Conservation (phyloP, 2,329 filamentous ascomycete genomes). For the Raffaelea deltoideospora region DNA sequence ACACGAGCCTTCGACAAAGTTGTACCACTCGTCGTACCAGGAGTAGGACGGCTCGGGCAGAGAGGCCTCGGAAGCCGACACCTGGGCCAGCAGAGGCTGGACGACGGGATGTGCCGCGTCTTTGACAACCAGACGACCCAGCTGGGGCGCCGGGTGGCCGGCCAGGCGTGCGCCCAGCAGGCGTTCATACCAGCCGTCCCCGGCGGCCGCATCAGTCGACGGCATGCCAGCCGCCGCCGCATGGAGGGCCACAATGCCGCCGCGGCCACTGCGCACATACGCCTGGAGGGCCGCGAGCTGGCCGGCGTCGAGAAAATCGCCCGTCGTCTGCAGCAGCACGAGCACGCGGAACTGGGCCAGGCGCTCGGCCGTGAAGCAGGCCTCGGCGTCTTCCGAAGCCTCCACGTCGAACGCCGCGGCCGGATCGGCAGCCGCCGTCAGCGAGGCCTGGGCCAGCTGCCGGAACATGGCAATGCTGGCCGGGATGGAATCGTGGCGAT, state of each 20-base stretch:
- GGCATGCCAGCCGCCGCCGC: slow-evolving; percentile 20
- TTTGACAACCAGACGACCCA: slow-evolving; percentile 16
- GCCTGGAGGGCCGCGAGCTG: slow-evolving; percentile 19
- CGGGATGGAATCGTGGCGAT: slow-evolving; percentile 23
- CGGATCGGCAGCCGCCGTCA: not conserved
- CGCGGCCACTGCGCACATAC: slow-evolving; percentile 17
- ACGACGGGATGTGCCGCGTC: slow-evolving; percentile 17
- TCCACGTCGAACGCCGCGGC: slow-evolving; percentile 16
- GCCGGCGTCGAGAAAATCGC: slow-evolving; percentile 18
- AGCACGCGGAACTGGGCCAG: slow-evolving; percentile 20
- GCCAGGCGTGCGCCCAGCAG: slow-evolving; percentile 23
- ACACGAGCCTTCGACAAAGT: slow-evolving; percentile 15
- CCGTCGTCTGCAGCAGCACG: slow-evolving; percentile 23
- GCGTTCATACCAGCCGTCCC: slow-evolving; percentile 20
- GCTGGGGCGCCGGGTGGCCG: slow-evolving; percentile 22
- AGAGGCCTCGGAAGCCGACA: slow-evolving; percentile 3
- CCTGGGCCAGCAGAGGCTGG: slow-evolving; percentile 8
- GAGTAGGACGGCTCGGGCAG: slow-evolving; percentile 1
- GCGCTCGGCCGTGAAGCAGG: slow-evolving; percentile 14
- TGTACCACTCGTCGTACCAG: slow-evolving; percentile 29
- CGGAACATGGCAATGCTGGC: slow-evolving; percentile 18
- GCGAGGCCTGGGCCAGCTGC: slow-evolving; percentile 13
- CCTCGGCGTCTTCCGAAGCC: slow-evolving; percentile 20
- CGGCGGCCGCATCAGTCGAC: not conserved
- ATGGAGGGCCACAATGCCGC: slow-evolving; percentile 25